These are phyloP conservation scores for Russula sp. DNA, from an alignment of 768 basidiomycete genomes.

Conservation along the genomic window DNA sequence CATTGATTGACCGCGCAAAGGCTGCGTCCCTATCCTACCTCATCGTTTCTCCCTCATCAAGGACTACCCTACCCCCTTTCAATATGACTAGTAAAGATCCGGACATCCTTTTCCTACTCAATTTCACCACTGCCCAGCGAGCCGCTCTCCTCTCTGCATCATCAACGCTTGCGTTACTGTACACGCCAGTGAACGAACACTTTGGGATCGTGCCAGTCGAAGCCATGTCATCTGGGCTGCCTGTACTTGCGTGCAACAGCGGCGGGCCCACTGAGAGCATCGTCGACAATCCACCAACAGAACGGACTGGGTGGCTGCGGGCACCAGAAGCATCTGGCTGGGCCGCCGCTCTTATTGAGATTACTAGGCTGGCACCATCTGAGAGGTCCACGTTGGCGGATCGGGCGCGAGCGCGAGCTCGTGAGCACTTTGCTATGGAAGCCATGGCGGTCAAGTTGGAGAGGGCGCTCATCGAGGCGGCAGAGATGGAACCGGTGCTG, in stretches of 20 bases:
- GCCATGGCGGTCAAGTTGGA: slow-evolving; percentile 63
- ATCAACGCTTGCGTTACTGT: slow-evolving; percentile 69
- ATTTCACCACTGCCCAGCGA: slow-evolving; percentile 81
- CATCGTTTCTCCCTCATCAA: slow-evolving; percentile 39
- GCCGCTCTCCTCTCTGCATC: slow-evolving; percentile 65
- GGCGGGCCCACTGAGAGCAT: slow-evolving; percentile 92
- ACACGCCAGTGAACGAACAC: slow-evolving; percentile 93
- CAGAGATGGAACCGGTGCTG: slow-evolving; percentile 42
- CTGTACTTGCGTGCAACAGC: slow-evolving; percentile 79
- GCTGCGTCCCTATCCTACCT: slow-evolving; percentile 49
- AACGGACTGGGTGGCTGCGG: slow-evolving; percentile 74
- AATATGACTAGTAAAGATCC: slow-evolving; percentile 36
- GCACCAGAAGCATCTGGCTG: slow-evolving; percentile 55
- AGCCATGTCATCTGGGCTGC: slow-evolving; percentile 86
- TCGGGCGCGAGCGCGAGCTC: slow-evolving; percentile 56
- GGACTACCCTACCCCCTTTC: slow-evolving; percentile 35
- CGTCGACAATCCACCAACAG: slow-evolving; percentile 32
- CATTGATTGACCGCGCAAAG: slow-evolving; percentile 53
- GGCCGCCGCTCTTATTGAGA: slow-evolving; percentile 58
- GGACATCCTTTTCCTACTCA: slow-evolving; percentile 82
- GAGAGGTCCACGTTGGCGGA: slow-evolving; percentile 44
- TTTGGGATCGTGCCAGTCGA: slow-evolving; percentile 97
- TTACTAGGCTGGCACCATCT: slow-evolving; percentile 38
- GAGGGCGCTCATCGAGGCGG: slow-evolving; percentile 45
- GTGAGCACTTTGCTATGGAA: slow-evolving; percentile 64